Conservation (phyloP, 352 stramenopile species). For the Stramenopiles sp. region DNA sequence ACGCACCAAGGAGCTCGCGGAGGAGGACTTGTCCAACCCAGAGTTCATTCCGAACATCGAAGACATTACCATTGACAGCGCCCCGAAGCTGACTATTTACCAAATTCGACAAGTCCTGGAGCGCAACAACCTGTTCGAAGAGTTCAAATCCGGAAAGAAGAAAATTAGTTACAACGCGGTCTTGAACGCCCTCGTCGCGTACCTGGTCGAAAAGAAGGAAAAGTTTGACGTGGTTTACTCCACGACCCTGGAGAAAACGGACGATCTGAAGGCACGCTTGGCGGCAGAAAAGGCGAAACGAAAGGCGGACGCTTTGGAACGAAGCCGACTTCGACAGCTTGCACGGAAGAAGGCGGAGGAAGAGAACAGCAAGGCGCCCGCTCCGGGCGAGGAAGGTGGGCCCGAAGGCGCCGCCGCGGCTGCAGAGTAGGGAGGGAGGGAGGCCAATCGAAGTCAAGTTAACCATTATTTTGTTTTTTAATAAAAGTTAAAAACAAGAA, state of each 20-base stretch:
- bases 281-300: not conserved
- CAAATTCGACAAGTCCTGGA: conserved; percentile 3
- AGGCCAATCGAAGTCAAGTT: too few species aligned
- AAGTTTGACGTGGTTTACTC: not conserved
- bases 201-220: not conserved
- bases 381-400: too few species aligned
- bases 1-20: not conserved
- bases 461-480: too few species aligned
- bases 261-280: not conserved
- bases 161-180: not conserved
- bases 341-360: not conserved
- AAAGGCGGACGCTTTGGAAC: not conserved
- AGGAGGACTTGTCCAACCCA: not conserved
- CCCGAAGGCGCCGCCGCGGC: too few species aligned
- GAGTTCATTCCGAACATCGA: not conserved
- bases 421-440: too few species aligned
- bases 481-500: too few species aligned
- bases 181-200: not conserved
- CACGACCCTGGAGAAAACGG: not conserved
- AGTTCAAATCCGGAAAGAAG: not conserved
- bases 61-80: not conserved
- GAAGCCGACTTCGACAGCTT: not conserved
- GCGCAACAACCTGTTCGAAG: not conserved
- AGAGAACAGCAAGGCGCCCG: too few species aligned
- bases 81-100: not conserved